Conservation (phyloP, 2,329 filamentous ascomycete species). For the Phoma sp. region DNA sequence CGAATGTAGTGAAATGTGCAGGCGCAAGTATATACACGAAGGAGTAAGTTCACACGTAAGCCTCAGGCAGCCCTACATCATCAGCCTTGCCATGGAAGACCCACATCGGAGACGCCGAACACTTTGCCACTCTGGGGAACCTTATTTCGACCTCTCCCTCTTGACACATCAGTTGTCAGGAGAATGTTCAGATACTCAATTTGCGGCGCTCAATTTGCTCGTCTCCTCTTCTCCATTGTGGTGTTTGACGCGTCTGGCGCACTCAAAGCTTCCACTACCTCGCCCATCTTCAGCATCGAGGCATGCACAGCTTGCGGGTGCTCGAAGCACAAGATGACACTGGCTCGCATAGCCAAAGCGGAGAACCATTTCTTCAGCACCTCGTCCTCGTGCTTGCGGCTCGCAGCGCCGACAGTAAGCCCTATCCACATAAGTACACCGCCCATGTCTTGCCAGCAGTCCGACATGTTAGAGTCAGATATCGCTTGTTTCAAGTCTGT, state of each 20-base stretch:
- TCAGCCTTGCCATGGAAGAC: constrained; percentile 3
- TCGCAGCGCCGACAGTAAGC: constrained; percentile 44
- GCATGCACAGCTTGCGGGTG: constrained; percentile 42
- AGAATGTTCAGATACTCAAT: no score
- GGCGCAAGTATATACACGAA: neutral
- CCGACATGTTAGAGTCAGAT: constrained; percentile 40
- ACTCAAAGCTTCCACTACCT: constrained; percentile 29
- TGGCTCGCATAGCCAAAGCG: constrained; percentile 40
- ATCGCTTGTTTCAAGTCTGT: constrained; percentile 32
- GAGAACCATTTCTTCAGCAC: constrained; percentile 40
- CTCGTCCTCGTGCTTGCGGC: constrained; percentile 28
- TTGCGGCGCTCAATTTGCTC: neutral
- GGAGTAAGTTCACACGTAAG: neutral
- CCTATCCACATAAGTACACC: constrained; percentile 50
- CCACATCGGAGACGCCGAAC: constrained; percentile 20
- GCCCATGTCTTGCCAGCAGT: constrained; percentile 47
- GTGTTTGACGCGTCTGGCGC: neutral
- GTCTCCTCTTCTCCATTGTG: constrained; percentile 22
- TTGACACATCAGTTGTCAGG: neutral
- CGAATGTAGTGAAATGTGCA: neutral
- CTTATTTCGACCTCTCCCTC: constrained; percentile 24
- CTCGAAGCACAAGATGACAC: constrained; percentile 47
- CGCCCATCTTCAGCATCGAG: constrained; percentile 38
- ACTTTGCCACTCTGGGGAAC: constrained; percentile 23
- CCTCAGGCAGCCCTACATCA: constrained; percentile 1